Base-by-base conservation (phyloP, 192 early-diverging fungal species). In the Coemansia sp. region DNA sequence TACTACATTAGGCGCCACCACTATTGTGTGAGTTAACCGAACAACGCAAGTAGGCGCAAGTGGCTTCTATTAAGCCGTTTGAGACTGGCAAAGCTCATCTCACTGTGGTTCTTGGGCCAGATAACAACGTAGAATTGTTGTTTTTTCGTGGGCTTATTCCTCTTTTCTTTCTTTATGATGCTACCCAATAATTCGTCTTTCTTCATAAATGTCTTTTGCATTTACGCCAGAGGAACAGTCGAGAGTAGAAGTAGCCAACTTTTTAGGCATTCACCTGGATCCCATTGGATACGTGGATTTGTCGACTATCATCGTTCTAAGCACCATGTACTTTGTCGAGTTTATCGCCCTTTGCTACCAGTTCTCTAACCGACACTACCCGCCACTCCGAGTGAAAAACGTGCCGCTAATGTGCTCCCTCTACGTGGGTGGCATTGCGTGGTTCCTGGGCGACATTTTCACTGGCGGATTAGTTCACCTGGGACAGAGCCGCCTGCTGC, bases 341-440 rank as follows among this genome's bases (percentile, higher is more conserved):
- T 67, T 75, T 35, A 50, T 75, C 55, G 78, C 69, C 0, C 52
- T 81, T 7, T 72, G 66, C 59, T 81, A 72, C 53, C 72, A 72
- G 37, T 43, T 75, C 23, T 62, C 61, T 25, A 61, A 81, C 61
- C 69, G 78, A 11, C 33, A 75, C 60, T 81, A 81, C 35, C 64
- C 69, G 31, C 78, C 78, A 23, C 64, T 81, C 8, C 65, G 65
- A 14, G 73, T 61, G 16, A 81, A 81, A 56, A 81, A 75, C 35
- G 66, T 81, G 11, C 73, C 72, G 1, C 9, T 75, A 9, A 81
- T 81, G 78, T 62, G 72, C n/a, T 72, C 73, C 3, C 53, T 81
- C 9, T 81, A 65, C 18, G 48, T 75, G 37, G 78, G 73, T 6
- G 69, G 47, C 0, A 56, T 81, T 3, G 25, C 34, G 0, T 81